These are phyloP conservation scores for Epichloe elymi DNA, from an alignment of 2,329 filamentous ascomycete genomes.

Conservation along the genomic window DNA sequence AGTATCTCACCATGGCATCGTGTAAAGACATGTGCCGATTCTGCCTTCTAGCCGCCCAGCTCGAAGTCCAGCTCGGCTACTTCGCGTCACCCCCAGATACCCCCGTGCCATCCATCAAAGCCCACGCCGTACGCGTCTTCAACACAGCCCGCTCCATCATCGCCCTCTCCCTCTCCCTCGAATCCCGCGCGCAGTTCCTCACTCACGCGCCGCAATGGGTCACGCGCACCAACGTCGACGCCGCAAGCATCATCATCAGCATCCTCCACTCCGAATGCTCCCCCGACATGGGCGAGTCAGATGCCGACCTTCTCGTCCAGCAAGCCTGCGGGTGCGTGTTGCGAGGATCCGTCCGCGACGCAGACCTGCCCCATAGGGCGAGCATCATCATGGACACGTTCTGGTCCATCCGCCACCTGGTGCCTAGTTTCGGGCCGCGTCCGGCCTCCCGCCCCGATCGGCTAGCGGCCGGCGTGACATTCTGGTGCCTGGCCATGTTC, in stretches of 20 bases:
- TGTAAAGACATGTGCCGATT: conserved; percentile 33
- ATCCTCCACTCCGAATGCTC: conserved; percentile 31
- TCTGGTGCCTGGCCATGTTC: conserved; percentile 36
- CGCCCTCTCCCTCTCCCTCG: conserved; percentile 28
- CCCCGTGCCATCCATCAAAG: conserved; percentile 24
- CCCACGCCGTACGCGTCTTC: conserved; percentile 33
- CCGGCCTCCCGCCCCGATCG: conserved; percentile 30
- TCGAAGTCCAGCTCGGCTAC: conserved; percentile 42
- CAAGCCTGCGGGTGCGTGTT: conserved; percentile 23
- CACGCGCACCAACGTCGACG: conserved; percentile 32
- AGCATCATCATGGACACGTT: conserved; percentile 35
- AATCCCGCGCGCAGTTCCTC: conserved; percentile 26
- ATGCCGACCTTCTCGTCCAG: conserved; percentile 18
- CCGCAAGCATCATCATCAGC: conserved; percentile 31
- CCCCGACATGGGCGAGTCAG: conserved; percentile 18
- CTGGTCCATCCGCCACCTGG: conserved; percentile 27
- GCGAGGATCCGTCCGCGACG: conserved; percentile 33
- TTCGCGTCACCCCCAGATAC: conserved; percentile 27
- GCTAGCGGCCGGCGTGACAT: conserved; percentile 34
- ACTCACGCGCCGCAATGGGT: conserved; percentile 36
- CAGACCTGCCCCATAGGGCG: conserved; percentile 33
- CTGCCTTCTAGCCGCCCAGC: conserved; percentile 32
- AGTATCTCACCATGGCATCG: no score
- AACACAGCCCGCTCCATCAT: conserved; percentile 34
- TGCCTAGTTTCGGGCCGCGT: conserved; percentile 26